Evolutionary conservation across 352 stramenopile genomes (phyloP).

Genomic region (Aphanomyces euteiches): DNA sequence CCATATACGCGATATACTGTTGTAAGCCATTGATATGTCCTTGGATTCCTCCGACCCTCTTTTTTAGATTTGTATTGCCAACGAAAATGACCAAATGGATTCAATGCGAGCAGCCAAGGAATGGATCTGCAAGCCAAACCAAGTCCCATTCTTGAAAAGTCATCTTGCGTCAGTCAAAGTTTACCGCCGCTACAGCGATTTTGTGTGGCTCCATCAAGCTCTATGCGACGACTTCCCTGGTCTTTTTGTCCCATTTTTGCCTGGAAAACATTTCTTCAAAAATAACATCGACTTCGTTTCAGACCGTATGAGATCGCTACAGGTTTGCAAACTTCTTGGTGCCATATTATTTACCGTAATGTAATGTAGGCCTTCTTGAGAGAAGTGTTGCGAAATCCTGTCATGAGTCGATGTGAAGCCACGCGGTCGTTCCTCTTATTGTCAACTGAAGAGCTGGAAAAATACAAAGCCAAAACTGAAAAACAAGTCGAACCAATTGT

Average conservation of each 20-base stretch:
- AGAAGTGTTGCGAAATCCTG: slow-evolving; percentile 60
- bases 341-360: neutral
- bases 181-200: slow-evolving; percentile 83
- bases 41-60: neutral
- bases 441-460: slow-evolving; percentile 78
- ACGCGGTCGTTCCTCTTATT: slow-evolving; percentile 69
- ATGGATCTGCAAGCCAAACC: slow-evolving; percentile 53
- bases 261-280: slow-evolving; percentile 80
- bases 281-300: slow-evolving; percentile 83
- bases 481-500: slow-evolving; percentile 28
- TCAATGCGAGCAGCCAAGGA: slow-evolving; percentile 68
- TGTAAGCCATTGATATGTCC: slow-evolving; percentile 33
- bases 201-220: slow-evolving; percentile 75
- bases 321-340: slow-evolving; percentile 29
- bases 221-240: slow-evolving; percentile 65
- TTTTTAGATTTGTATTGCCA: slow-evolving; percentile 30
- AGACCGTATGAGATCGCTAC: slow-evolving; percentile 72
- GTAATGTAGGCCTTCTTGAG: slow-evolving; percentile 56
- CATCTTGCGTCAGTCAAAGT: slow-evolving; percentile 63
- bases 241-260: slow-evolving; percentile 67
- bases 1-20: slow-evolving; percentile 82
- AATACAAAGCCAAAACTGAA: slow-evolving; percentile 30
- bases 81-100: slow-evolving; percentile 42
- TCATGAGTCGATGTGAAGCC: slow-evolving; percentile 62
- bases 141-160: neutral